phyloP scores from a whole-genome alignment of 352 stramenopile genomes.

The Globisporangium sylvaticum region DNA sequence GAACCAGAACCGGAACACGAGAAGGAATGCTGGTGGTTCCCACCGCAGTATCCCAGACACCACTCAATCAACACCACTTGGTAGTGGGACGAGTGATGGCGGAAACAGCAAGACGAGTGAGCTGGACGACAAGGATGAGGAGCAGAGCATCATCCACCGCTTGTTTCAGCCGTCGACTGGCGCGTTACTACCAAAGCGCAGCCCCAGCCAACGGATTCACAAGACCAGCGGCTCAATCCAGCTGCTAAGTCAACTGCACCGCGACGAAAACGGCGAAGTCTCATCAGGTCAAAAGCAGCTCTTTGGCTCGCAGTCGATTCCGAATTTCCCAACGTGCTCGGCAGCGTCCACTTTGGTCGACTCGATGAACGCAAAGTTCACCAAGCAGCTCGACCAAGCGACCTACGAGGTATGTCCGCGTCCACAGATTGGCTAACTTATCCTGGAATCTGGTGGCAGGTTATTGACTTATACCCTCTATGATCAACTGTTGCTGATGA shows the following conservation, averaged over 20 bases:
- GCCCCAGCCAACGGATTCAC: neutral
- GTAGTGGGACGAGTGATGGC: too few relatives aligned
- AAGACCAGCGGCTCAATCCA: slow-evolving; percentile 5
- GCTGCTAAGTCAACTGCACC: slow-evolving; percentile 20
- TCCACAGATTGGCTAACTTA: neutral
- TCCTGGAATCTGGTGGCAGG: neutral
- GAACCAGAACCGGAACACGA: neutral
- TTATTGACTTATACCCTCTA: neutral
- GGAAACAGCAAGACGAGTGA: neutral
- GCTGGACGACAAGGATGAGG: neutral
- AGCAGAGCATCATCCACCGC: slow-evolving; percentile 12
- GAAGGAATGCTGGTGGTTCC: neutral
- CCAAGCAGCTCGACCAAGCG: slow-evolving; percentile 24
- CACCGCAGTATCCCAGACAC: neutral
- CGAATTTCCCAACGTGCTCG: slow-evolving; percentile 19
- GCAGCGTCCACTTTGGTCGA: slow-evolving; percentile 20
- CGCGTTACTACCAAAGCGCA: neutral
- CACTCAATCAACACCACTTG: neutral
- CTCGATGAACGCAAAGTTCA: slow-evolving; percentile 41
- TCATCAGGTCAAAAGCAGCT: neutral
- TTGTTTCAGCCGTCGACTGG: slow-evolving; percentile 4
- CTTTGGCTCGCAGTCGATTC: slow-evolving; percentile 14
- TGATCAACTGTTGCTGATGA: neutral
- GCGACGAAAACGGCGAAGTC: neutral
- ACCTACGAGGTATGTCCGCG: slow-evolving; percentile 27